Evolutionary conservation across 2,329 filamentous ascomycete genomes (phyloP).

Genomic region (Teratosphaeria destructans): DNA sequence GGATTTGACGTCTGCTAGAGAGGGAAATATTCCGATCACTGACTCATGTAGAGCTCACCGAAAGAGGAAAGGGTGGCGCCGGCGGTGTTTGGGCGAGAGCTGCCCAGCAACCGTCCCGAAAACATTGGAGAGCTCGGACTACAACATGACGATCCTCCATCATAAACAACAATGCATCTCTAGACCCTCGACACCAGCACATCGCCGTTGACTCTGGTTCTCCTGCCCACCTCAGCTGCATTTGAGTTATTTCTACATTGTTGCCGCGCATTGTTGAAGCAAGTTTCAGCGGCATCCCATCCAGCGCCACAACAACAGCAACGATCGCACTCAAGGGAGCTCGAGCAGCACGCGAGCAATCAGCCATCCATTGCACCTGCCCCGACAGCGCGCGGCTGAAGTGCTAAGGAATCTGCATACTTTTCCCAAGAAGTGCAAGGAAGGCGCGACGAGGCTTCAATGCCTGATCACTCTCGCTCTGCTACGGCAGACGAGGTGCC

Average conservation of each 20-base stretch:
- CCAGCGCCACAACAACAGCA: background rate
- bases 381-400: background rate
- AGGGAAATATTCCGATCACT: too few species aligned
- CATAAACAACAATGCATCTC: background rate
- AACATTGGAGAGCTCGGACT: background rate
- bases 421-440: background rate
- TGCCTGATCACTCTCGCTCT: constrained; percentile 22
- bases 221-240: background rate
- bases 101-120: background rate
- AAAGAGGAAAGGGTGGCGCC: background rate
- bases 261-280: background rate
- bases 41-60: too few species aligned
- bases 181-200: background rate
- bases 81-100: background rate
- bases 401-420: background rate
- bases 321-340: background rate
- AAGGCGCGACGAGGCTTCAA: constrained; percentile 8
- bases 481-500: constrained; percentile 19
- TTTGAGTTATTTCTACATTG: background rate
- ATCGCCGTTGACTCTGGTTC: background rate
- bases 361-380: background rate
- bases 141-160: background rate
- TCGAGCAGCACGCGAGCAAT: background rate
- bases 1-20: too few species aligned
- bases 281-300: background rate